Base-by-base conservation (phyloP, 2,329 filamentous ascomycete species). In the Xylariaceae sp. region DNA sequence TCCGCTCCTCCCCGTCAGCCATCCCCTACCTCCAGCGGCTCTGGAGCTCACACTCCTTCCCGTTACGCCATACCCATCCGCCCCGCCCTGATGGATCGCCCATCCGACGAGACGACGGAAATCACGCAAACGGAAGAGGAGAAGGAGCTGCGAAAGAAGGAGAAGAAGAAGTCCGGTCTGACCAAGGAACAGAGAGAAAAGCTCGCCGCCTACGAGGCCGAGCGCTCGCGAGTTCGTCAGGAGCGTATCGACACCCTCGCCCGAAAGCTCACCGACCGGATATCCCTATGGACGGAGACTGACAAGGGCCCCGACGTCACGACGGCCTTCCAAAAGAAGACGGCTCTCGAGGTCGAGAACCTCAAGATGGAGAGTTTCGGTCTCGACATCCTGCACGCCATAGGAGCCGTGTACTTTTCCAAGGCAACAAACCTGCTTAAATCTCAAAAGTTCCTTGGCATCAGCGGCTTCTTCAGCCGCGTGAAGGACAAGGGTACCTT, bases 331-430 rank as follows among this genome's bases (percentile, higher is more conserved):
- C 88, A 92, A 73, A 90, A 93, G 73, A 97, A 99, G 83, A 97
- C 90, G 66, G 85, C 88, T 47, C 85, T 97, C 47, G 94, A 99
- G 77, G 90, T 96, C 30, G 94, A 99, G 78, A 96, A 97, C 72
- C 80, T 99, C 68, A 99, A 97, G 82, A 99, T 99, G 91, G 94
- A 99, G 77, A 95, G 90, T 0, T 99, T 99, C 68, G 94, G 94
- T 55, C 82, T 99, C 48, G 94, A 99, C 64, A 97, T 97, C 67
- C 80, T 97, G 53, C 93, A 97, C 74, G 92, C 94, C 51, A 95
- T 99, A 69, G 94, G 94, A 13, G 82, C 89, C 67, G 96, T 91
- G 3, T 99, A 99, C 74, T 77, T 94, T 34, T 86, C 87, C 73
- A 97, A 97, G 76, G 90, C 88, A 2, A 90, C 89, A 1, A 88